Percentiles rank a stretch among this genome's conserved stretches.
Evolutionary conservation across 345 rosid genomes (phyloP).

Genomic region (Syzygium jambos): DNA sequence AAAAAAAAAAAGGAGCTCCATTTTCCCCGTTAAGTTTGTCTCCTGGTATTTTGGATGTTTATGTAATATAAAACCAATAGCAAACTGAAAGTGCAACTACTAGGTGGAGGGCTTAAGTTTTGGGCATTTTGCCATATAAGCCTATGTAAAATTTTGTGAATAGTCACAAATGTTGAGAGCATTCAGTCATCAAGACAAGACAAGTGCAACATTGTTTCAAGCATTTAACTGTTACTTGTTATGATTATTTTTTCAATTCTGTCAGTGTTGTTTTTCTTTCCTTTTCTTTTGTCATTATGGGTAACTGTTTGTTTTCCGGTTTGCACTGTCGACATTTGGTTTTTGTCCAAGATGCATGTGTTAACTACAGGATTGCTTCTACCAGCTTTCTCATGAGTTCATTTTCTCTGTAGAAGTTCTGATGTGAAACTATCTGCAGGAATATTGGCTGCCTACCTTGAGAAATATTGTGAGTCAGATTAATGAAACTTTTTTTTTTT

Average conservation of each 20-base stretch:
- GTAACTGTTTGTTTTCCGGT: background rate
- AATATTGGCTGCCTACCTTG: slow-evolving; percentile 81
- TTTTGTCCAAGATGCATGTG: background rate
- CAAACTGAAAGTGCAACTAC: background rate
- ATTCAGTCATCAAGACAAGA: background rate
- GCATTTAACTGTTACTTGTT: background rate
- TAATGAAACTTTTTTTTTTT: no score
- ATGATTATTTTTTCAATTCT: background rate
- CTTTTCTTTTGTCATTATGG: background rate
- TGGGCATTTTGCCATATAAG: background rate
- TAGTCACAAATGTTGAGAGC: background rate
- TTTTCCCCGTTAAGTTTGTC: background rate
- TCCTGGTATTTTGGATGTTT: background rate
- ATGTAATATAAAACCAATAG: background rate
- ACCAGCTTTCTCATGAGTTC: background rate
- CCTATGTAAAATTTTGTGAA: background rate
- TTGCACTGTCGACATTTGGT: background rate
- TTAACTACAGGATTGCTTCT: background rate
- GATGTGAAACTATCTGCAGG: slow-evolving; percentile 25
- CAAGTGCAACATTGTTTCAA: background rate
- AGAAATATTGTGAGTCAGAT: slow-evolving; percentile 77
- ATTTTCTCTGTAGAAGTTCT: background rate
- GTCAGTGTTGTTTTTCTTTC: background rate
- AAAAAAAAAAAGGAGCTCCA: background rate
- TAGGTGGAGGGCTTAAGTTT: background rate